phyloP scores from a whole-genome alignment of 306 rosid species.

The Fragaria iinumae region DNA sequence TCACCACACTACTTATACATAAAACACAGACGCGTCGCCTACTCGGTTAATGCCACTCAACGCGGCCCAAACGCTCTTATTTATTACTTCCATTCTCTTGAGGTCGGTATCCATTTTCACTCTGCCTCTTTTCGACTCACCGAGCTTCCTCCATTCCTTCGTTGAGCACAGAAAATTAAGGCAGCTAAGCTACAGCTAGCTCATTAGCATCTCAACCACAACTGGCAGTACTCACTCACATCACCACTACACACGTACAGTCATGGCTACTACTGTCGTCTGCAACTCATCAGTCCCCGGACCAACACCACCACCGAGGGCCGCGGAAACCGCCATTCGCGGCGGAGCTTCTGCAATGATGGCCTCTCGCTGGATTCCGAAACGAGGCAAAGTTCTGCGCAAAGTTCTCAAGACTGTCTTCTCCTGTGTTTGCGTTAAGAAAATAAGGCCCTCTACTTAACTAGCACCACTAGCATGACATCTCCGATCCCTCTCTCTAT shows the following conservation, averaged over 20 bases:
- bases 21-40: no score
- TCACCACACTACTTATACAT: no score
- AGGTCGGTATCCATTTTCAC: background rate
- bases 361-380: slow-evolving; percentile 31
- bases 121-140: background rate
- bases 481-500: background rate
- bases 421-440: slow-evolving; percentile 4
- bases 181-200: background rate
- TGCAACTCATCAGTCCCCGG: background rate
- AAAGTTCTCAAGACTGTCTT: slow-evolving; percentile 16
- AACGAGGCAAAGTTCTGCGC: slow-evolving; percentile 24
- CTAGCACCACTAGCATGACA: background rate
- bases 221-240: background rate
- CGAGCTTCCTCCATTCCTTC: background rate
- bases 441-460: background rate
- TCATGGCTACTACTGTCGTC: background rate
- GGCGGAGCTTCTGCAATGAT: background rate
- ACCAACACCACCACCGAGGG: background rate
- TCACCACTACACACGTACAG: background rate
- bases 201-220: background rate
- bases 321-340: background rate
- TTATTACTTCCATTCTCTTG: background rate
- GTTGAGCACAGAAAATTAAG: background rate
- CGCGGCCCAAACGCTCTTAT: slow-evolving; percentile 1
- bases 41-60: background rate